Evolutionary conservation across 345 rosid genomes (phyloP), one percentile per base, ranked within the genome.

Genomic region (Aquilaria sinensis): DNA sequence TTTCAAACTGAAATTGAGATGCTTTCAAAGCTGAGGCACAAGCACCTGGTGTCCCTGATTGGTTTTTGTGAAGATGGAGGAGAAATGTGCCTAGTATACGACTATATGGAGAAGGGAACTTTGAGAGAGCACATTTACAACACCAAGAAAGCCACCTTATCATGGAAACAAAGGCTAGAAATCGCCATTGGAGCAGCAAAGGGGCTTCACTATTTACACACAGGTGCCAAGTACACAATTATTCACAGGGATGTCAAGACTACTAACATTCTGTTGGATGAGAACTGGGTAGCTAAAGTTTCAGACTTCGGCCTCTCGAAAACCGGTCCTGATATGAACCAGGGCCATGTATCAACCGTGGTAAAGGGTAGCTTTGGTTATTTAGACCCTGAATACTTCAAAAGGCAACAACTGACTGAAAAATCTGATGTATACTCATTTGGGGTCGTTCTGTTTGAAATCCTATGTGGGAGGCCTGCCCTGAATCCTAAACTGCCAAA

Each of bases 371-470:
- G 81, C 58, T 77, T 77, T 1, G 81, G 81, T 9, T 77, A 77
- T 58, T 73, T 77, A 9, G 78, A 77, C 29, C 81, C 81, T 0
- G 81, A 77, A 66, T 77, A 77, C 70, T 77, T 77, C 54, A 67
- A 75, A 52, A 77, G 69, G 60, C 81, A 77, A 62, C 78, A 77
- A 51, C 71, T 77, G 52, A 77, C 81, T 11, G 81, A 77, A 53
- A 77, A 77, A 62, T 77, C 81, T 16, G 81, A 77, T 55, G 77
- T 78, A 6, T 78, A 78, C 74, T 78, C 82, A 4, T 78, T 78
- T 9, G 82, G 82, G 3, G 82, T 78, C 46, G 82, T 78, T 56
- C 63, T 78, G 15, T 75, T 78, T 1, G 82, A 78, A 69, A 74
- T 74, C 52, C 67, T 78, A 7, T 78, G 77, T 46, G 77, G 79